Conservation (phyloP, 148 eudicot species). For the Camellia sinensis region DNA sequence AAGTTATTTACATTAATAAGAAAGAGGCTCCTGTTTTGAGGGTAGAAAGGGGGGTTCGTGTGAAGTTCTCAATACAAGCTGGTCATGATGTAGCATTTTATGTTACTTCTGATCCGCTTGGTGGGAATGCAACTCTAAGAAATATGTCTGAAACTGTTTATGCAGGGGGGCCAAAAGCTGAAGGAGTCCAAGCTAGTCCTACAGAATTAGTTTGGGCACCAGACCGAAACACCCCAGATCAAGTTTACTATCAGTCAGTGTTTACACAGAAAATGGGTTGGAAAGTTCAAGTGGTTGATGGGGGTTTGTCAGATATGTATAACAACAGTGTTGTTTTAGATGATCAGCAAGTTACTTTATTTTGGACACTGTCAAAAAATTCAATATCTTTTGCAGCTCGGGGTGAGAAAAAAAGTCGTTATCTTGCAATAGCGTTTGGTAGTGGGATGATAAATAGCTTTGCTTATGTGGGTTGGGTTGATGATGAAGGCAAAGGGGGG, state of each 20-base stretch:
- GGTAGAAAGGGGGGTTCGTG: slow-evolving; percentile 89
- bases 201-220: slow-evolving; percentile 79
- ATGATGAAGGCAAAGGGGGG: slow-evolving; percentile 63
- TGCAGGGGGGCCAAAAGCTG: slow-evolving; percentile 74
- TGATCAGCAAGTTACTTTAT: slow-evolving; percentile 84
- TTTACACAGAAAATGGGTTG: slow-evolving; percentile 88
- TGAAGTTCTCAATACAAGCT: slow-evolving; percentile 91
- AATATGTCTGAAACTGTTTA: slow-evolving; percentile 75
- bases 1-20: slow-evolving; percentile 84
- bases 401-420: slow-evolving; percentile 88
- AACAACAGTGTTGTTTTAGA: slow-evolving; percentile 83
- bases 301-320: slow-evolving; percentile 90
- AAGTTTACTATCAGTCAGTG: slow-evolving; percentile 74
- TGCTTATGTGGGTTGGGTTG: slow-evolving; percentile 93
- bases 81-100: slow-evolving; percentile 94
- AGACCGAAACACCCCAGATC: slow-evolving; percentile 84
- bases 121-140: slow-evolving; percentile 89
- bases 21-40: slow-evolving; percentile 86
- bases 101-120: slow-evolving; percentile 79
- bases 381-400: slow-evolving; percentile 85
- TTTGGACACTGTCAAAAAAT: slow-evolving; percentile 75
- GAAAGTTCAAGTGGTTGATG: slow-evolving; percentile 97
- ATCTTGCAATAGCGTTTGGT: slow-evolving; percentile 90
- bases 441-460: slow-evolving; percentile 79
- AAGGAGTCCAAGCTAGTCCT: slow-evolving; percentile 91